Percentiles rank a stretch among this genome's conserved stretches.
Conservation (phyloP, 1,284 basidiomycete genomes). For the Mycena sp. region DNA sequence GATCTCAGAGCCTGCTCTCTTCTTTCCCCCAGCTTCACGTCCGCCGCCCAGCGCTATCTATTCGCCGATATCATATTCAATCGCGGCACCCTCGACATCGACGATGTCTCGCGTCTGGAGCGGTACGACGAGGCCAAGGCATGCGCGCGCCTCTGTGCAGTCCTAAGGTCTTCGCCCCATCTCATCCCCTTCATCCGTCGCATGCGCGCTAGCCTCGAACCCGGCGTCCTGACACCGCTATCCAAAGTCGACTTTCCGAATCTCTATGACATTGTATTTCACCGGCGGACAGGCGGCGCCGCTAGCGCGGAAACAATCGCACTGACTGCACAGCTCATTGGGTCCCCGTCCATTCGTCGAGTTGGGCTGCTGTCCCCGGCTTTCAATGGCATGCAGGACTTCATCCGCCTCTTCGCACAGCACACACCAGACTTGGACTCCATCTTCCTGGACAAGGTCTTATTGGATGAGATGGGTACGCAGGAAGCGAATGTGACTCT, state of each 20-base stretch:
- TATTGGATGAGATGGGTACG: neutral
- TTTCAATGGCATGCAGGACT: neutral
- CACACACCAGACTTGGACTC: slow-evolving; percentile 9
- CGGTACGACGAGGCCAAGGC: slow-evolving; percentile 9
- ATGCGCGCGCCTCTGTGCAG: slow-evolving; percentile 2
- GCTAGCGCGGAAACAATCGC: neutral
- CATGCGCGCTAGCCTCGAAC: slow-evolving; percentile 19
- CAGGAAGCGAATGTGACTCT: neutral
- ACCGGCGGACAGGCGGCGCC: neutral
- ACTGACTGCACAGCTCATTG: slow-evolving; percentile 13
- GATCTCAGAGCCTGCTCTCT: slow-evolving; percentile 23
- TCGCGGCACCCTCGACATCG: slow-evolving; percentile 21
- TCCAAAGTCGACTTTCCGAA: slow-evolving; percentile 16
- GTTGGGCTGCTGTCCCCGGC: slow-evolving; percentile 16
- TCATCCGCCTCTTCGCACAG: slow-evolving; percentile 14
- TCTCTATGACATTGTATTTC: slow-evolving; percentile 25
- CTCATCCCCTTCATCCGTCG: slow-evolving; percentile 10
- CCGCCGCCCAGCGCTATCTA: slow-evolving; percentile 22
- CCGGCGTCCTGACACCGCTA: slow-evolving; percentile 5
- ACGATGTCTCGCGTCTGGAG: slow-evolving; percentile 19
- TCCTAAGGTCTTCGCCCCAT: slow-evolving; percentile 4
- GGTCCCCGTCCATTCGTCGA: neutral
- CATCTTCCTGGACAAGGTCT: neutral
- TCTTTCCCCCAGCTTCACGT: slow-evolving; percentile 8
- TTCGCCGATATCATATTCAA: slow-evolving; percentile 31